Conservation (phyloP, 2,329 filamentous ascomycete genomes). For the Microsporum ferrugineum region DNA sequence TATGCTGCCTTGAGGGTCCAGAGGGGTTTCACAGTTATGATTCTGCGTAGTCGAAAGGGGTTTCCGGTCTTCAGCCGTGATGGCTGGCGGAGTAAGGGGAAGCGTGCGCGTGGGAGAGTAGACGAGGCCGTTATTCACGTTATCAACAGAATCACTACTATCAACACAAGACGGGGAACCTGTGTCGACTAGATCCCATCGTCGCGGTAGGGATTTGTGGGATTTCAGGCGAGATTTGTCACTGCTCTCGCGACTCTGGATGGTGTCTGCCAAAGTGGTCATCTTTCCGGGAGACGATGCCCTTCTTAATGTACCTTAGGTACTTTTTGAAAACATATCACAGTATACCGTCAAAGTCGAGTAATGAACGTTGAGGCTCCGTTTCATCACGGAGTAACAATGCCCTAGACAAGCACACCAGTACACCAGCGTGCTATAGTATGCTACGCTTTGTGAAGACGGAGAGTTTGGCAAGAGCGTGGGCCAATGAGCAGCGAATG, state of each 20-base stretch:
- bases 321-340: neutral
- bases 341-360: neutral
- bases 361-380: neutral
- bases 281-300: neutral
- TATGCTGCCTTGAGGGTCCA: conserved; percentile 20
- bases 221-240: conserved; percentile 27
- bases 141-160: neutral
- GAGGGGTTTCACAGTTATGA: conserved; percentile 11
- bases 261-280: neutral
- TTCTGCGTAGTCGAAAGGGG: conserved; percentile 18
- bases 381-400: neutral
- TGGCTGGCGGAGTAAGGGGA: conserved; percentile 30
- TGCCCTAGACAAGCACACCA: neutral
- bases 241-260: conserved; percentile 5
- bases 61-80: conserved; percentile 19
- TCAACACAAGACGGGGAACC: neutral
- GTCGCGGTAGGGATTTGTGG: conserved; percentile 32
- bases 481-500: neutral
- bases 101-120: conserved; percentile 22
- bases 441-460: neutral
- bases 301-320: neutral
- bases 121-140: conserved; percentile 16
- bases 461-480: neutral
- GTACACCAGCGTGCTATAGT: neutral
- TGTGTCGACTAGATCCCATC: conserved; percentile 19